These are phyloP conservation scores for Colletotrichum sp. DNA, from an alignment of 2,329 filamentous ascomycete species.

Conservation along the genomic window DNA sequence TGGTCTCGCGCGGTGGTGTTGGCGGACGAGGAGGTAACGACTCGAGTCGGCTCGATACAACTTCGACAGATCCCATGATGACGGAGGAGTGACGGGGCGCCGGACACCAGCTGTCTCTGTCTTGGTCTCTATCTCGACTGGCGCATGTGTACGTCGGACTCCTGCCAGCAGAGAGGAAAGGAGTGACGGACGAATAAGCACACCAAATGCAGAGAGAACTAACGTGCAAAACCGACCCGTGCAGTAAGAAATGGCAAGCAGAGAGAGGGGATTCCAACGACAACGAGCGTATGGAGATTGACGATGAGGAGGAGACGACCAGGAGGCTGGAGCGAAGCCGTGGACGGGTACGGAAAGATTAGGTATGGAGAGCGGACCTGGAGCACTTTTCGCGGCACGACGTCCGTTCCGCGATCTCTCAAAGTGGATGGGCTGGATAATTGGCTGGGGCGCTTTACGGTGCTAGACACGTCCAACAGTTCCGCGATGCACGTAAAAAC, in stretches of 20 bases:
- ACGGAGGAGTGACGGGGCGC: slow-evolving; percentile 18
- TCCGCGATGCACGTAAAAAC: slow-evolving; percentile 26
- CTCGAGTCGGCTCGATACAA: slow-evolving; percentile 50
- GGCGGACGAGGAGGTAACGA: slow-evolving; percentile 64
- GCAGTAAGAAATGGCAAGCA: background rate
- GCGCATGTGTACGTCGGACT: slow-evolving; percentile 11
- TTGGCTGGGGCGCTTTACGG: slow-evolving; percentile 13
- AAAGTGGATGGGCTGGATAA: slow-evolving; percentile 6
- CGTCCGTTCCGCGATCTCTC: background rate
- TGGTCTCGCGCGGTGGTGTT: slow-evolving; percentile 68
- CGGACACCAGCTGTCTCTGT: slow-evolving; percentile 1
- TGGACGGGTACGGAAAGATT: background rate
- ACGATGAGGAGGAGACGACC: background rate
- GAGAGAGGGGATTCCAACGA: background rate
- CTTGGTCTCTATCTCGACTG: background rate
- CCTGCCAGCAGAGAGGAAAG: background rate
- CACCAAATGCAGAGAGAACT: background rate
- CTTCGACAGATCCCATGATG: slow-evolving; percentile 45
- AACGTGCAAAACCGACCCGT: slow-evolving; percentile 2
- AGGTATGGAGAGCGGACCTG: background rate
- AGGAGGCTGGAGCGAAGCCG: background rate
- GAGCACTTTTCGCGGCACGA: slow-evolving; percentile 7
- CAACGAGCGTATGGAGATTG: slow-evolving; percentile 4
- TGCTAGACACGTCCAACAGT: slow-evolving; percentile 22
- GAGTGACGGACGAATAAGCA: background rate